phyloP scores from a whole-genome alignment of 768 basidiomycete species.

The Tulasnella calospora region DNA sequence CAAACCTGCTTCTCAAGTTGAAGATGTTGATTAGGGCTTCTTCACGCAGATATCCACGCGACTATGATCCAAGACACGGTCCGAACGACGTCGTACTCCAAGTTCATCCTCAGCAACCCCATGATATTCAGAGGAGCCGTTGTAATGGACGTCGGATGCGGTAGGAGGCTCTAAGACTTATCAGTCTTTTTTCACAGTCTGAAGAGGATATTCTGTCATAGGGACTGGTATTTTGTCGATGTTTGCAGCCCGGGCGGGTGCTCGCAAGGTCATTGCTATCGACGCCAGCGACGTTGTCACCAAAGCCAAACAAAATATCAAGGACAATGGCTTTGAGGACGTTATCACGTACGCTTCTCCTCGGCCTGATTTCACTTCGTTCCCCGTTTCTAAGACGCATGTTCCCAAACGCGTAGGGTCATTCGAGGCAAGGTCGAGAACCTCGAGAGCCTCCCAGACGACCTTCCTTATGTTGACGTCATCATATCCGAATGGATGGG shows the following conservation, averaged over 20 bases:
- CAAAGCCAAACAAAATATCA: conserved; percentile 72
- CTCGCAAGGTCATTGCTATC: conserved; percentile 83
- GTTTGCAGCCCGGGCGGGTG: conserved; percentile 84
- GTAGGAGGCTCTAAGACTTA: not conserved
- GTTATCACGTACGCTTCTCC: conserved; percentile 53
- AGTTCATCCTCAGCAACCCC: conserved; percentile 82
- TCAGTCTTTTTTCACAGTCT: not conserved
- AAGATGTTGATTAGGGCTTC: not conserved
- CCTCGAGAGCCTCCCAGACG: conserved; percentile 62
- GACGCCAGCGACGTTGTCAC: conserved; percentile 82
- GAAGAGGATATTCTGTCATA: not conserved
- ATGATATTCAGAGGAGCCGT: conserved; percentile 73
- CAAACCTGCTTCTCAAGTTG: not conserved
- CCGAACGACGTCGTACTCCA: conserved; percentile 86
- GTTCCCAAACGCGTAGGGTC: conserved; percentile 45
- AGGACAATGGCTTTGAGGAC: conserved; percentile 61
- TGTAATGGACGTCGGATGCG: conserved; percentile 95
- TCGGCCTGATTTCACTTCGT: conserved; percentile 7
- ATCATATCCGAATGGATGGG: conserved; percentile 99
- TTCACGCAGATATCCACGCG: conserved; percentile 75
- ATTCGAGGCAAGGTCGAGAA: conserved; percentile 89
- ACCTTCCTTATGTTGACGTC: conserved; percentile 74
- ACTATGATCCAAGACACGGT: conserved; percentile 96
- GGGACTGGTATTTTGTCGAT: conserved; percentile 86
- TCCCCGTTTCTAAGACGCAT: not conserved